Base-by-base conservation (phyloP, 495 filamentous ascomycete genomes). In the Penicillium chermesinum region DNA sequence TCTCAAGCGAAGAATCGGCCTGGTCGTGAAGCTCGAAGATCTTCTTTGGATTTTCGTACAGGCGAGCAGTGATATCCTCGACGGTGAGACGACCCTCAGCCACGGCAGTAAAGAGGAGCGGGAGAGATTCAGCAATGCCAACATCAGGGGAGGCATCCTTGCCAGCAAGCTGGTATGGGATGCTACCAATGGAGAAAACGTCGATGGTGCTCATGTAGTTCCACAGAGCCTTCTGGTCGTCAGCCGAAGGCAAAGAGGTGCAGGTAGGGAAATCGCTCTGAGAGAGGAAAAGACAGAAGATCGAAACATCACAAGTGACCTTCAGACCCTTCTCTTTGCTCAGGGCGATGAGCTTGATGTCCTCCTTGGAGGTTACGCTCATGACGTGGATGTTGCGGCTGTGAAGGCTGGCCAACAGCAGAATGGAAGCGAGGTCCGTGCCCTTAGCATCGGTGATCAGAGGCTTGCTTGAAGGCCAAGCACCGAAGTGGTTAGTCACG, bases 11-110 rank as follows among this genome's bases (percentile, higher is more conserved):
- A 44, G 84, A 82, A 47, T 83, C 84, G 14, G 80, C 69, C 61
- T 93, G 88, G 53, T 93, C 88, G 53, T 93, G 88, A 38, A 93
- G 76, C 70, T 91, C 86, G 49, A 91, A 93, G 52, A 93, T 93
- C 55, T 78, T 79, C 73, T 85, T 89, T 15, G 88, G 88, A 54
- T 89, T 90, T 53, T 89, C 83, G 57, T 91, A 85, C 2, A 93
- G 75, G 14, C 83, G 78, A 20, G 72, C 60, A 46, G 75, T 82
- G 60, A 93, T 73, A 56, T 91, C 86, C 21, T 90, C 84, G 22
- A 89, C 65, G 1, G 84, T 87, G 54, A 93, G 65, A 51, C 74
- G 82, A 44, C 87, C 86, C 61, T 90, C 85, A 13, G 82, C 74
- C 20, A 90, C 85, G 22, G 88, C 87, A 36, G 85, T 89, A 58